Evolutionary conservation across 371 early-diverging fungal species (phyloP).

Genomic region (Saksenaea oblongispora): DNA sequence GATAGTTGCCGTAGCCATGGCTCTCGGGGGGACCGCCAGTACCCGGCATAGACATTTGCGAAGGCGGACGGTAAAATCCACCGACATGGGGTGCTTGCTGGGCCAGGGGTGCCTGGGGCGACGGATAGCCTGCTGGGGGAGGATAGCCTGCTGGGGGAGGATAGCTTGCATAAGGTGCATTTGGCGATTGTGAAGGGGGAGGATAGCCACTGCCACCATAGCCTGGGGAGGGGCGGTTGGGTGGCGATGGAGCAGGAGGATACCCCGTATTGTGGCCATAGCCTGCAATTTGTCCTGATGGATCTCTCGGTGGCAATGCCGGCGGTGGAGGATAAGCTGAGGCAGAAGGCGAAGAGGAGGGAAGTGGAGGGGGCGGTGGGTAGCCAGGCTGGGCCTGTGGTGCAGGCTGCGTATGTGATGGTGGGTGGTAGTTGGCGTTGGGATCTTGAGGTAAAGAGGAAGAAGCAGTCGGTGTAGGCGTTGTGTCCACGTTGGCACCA

Average conservation of each 20-base stretch:
- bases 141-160: too few relatives aligned
- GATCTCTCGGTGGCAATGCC: background rate
- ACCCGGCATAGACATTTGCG: conserved; percentile 12
- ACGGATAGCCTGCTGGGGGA: background rate
- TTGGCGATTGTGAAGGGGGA: background rate
- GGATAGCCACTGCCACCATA: background rate
- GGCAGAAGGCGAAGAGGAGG: background rate
- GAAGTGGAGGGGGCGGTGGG: background rate
- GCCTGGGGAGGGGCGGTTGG: background rate
- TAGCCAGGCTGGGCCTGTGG: background rate
- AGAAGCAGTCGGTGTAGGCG: conserved; percentile 11
- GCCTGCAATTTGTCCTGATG: background rate
- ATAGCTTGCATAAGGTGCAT: background rate
- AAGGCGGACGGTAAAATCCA: conserved; percentile 7
- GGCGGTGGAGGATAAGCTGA: background rate
- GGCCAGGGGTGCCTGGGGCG: background rate
- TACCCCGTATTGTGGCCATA: background rate
- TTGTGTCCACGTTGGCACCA: conserved; percentile 23
- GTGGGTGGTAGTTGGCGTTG: background rate
- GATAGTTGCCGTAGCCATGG: conserved; percentile 2
- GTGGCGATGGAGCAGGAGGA: conserved; percentile 2
- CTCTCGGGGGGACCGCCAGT: background rate
- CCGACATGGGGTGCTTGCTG: conserved; percentile 6
- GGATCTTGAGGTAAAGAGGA: background rate
- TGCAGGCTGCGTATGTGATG: background rate